Percentiles rank a stretch among this genome's conserved stretches.
These are phyloP conservation scores for Cantharellus cinnabarinus DNA, from an alignment of 768 basidiomycete species.

Conservation along the genomic window DNA sequence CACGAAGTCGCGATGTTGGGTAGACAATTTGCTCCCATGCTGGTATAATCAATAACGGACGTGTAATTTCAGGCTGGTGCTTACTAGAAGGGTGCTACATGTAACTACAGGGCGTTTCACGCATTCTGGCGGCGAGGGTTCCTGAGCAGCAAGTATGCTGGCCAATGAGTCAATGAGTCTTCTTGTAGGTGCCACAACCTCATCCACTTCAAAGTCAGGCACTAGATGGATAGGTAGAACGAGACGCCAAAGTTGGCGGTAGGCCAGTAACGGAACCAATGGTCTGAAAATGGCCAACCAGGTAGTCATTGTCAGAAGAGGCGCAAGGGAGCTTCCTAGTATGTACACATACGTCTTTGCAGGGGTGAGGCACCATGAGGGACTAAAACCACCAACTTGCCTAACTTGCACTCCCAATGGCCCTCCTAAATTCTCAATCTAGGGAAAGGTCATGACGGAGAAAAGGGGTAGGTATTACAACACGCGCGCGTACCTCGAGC, in stretches of 20 bases:
- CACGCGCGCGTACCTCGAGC: conserved; percentile 8
- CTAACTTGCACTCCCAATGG: conserved; percentile 26
- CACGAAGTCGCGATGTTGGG: conserved; percentile 12
- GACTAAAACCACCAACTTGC: conserved; percentile 45
- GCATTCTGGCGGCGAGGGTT: too few species aligned
- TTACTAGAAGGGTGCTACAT: too few species aligned
- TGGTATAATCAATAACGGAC: background rate
- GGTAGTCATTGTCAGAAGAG: conserved; percentile 3
- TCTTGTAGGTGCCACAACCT: too few species aligned
- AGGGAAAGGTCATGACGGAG: background rate
- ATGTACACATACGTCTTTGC: conserved; percentile 24
- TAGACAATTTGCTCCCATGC: background rate
- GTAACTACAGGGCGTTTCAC: too few species aligned
- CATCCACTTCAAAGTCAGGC: too few species aligned
- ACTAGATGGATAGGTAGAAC: background rate
- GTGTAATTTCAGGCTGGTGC: too few species aligned
- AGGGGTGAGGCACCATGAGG: conserved; percentile 39
- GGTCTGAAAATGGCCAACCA: conserved; percentile 24
- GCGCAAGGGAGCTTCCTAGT: background rate
- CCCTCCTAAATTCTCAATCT: conserved; percentile 32
- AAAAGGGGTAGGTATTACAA: background rate
- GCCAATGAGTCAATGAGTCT: too few species aligned
- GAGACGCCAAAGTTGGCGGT: too few species aligned
- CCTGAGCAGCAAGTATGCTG: too few species aligned
- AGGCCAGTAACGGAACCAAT: conserved; percentile 23